Conservation (phyloP, 2,329 filamentous ascomycete genomes). For the Colletotrichum siamense region DNA sequence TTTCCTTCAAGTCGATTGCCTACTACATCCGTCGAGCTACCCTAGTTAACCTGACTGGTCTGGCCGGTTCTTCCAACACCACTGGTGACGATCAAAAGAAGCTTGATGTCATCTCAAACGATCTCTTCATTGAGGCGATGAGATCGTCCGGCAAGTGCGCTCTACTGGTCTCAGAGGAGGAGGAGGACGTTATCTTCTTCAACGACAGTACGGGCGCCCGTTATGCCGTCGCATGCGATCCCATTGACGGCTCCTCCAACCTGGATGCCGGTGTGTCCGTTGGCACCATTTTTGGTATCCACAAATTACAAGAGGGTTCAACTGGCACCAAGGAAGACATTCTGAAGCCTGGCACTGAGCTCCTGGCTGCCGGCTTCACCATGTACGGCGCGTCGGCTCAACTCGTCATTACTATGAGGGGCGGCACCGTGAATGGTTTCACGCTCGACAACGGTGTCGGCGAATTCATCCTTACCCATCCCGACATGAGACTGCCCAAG, state of each 20-base stretch:
- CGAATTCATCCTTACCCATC: constrained; percentile 98
- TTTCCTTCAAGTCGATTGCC: constrained; percentile 99
- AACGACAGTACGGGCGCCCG: constrained; percentile 75
- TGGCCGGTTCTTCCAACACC: constrained; percentile 92
- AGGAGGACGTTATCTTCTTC: constrained; percentile 92
- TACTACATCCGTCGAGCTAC: constrained; percentile 98
- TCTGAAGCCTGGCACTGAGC: constrained; percentile 85
- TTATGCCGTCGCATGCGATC: constrained; percentile 96
- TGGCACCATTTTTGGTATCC: constrained; percentile 95
- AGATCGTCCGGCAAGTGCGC: constrained; percentile 88
- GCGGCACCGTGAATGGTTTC: constrained; percentile 92
- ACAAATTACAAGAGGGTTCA: constrained; percentile 82
- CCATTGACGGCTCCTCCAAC: constrained; percentile 97
- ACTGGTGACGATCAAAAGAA: constrained; percentile 99
- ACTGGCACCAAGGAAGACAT: constrained; percentile 83
- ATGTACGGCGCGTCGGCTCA: constrained; percentile 99
- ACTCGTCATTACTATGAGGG: constrained; percentile 96
- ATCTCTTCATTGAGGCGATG: constrained; percentile 97
- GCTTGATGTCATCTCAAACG: constrained; percentile 98
- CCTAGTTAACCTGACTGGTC: constrained; percentile 92
- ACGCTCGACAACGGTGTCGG: constrained; percentile 95
- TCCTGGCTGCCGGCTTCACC: constrained; percentile 96
- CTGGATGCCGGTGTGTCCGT: constrained; percentile 97
- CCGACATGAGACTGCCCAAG: constrained; percentile 87
- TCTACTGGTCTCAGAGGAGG: constrained; percentile 95